A percentile compares a stretch with the other conserved stretches of the same genome.
phyloP scores from a whole-genome alignment of 1,284 basidiomycete genomes.

The Ceraceosorus bombacis region DNA sequence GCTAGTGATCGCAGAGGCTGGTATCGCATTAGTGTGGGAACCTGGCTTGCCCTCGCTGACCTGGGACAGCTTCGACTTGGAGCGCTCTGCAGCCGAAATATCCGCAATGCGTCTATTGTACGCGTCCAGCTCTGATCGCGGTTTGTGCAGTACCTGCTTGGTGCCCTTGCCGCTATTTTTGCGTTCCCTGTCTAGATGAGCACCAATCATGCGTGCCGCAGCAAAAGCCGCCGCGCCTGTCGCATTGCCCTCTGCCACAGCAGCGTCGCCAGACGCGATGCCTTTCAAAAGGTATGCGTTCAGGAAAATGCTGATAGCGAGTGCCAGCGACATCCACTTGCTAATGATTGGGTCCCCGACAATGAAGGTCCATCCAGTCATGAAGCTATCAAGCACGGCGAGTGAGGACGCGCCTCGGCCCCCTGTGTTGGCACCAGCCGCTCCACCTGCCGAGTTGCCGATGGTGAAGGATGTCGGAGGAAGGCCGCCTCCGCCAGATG shows the following conservation, averaged over 20 bases:
- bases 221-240: slow-evolving; percentile 46
- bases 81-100: too few relatives aligned
- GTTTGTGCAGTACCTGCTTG: not conserved
- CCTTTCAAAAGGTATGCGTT: slow-evolving; percentile 89
- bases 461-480: not conserved
- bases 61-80: slow-evolving; percentile 1
- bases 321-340: slow-evolving; percentile 88
- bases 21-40: slow-evolving; percentile 14
- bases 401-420: slow-evolving; percentile 1
- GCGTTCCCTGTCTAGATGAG: slow-evolving; percentile 25
- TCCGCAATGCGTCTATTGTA: not conserved
- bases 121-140: slow-evolving; percentile 1
- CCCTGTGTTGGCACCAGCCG: not conserved
- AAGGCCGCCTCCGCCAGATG: slow-evolving; percentile 19
- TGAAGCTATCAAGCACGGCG: slow-evolving; percentile 68
- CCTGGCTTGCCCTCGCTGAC: slow-evolving; percentile 6
- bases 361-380: slow-evolving; percentile 86
- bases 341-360: slow-evolving; percentile 89
- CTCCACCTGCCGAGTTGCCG: not conserved
- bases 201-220: slow-evolving; percentile 45
- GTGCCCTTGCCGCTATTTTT: not conserved
- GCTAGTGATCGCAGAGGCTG: slow-evolving; percentile 19
- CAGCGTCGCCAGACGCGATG: slow-evolving; percentile 52
- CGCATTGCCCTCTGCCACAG: slow-evolving; percentile 43
- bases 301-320: slow-evolving; percentile 77